Evolutionary conservation across 257 asterid species (phyloP), one percentile per base, ranked within the genome.

Genomic region (Petunia secreta): DNA sequence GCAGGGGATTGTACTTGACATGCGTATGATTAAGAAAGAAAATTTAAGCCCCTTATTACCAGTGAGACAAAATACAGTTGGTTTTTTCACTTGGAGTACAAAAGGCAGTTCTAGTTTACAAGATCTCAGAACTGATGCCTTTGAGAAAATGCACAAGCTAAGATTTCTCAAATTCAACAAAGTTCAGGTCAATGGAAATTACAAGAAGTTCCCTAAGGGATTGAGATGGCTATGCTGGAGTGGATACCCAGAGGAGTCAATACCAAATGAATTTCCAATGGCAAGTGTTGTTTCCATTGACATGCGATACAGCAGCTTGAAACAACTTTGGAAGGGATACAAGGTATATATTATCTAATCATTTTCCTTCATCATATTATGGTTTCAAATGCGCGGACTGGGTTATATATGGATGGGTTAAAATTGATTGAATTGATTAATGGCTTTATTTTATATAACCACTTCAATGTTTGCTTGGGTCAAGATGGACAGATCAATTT

Each of bases 191-290:
- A 43, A 15, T 65, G 84, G 84, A 53, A 38, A 52, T 41, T 82
- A 54, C 63, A 53, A 76, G 10, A 43, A 82, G 5, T 76, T 82
- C 38, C 84, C 84, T 8, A 76, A 54, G 55, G 79, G 66, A 64
- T 82, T 82, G 63, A 82, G 77, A 63, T 82, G 81, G 81, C 68
- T 82, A 4, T 76, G 64, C 7, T 82, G 84, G 84, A 63, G 62
- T 52, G 78, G 77, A 53, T 77, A 66, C 58, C 60, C 76, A 65
- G 69, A 57, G 60, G 68, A 57, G 25, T 82, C 36, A 43, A 82
- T 82, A 64, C 84, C 84, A 52, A 41, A 36, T 64, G 84, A 82
- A n/a, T 76, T 82, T 76, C 84, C 84, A 62, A 11, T 82, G 53
- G 46, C 10, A 77, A 41, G 38, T 53, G 44, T 63, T 34, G 77